A percentile compares a stretch with the other conserved stretches of the same genome.
phyloP scores from a whole-genome alignment of 495 filamentous ascomycete species.

The Daldinia concentrica region DNA sequence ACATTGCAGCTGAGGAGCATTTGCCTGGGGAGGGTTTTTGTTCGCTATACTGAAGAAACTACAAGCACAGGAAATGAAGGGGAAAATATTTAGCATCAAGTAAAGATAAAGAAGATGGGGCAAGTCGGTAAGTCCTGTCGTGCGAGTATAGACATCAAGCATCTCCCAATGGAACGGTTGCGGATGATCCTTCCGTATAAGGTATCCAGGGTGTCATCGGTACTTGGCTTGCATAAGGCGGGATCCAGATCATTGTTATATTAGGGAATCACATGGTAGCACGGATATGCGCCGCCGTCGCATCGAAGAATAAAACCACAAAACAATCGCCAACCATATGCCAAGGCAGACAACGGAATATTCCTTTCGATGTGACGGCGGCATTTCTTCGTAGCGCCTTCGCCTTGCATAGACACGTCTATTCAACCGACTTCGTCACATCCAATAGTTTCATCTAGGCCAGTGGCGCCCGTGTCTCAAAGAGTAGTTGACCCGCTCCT shows the following conservation, averaged over 20 bases:
- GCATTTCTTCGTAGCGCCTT: slow-evolving; percentile 4
- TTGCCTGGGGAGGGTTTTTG: not conserved
- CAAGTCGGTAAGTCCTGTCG: not conserved
- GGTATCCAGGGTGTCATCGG: slow-evolving; percentile 2
- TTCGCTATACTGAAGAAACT: not conserved
- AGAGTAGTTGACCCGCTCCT: not conserved
- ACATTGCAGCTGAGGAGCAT: not conserved
- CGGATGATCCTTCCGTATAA: slow-evolving; percentile 4
- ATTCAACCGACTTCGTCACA: not conserved
- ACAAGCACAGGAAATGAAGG: not conserved
- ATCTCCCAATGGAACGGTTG: not conserved
- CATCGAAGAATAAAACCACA: not conserved
- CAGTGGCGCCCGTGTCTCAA: not conserved
- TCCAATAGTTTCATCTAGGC: not conserved
- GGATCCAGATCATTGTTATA: not conserved
- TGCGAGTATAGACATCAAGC: not conserved
- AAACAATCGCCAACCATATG: not conserved
- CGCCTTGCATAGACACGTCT: slow-evolving; percentile 5
- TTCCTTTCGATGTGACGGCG: slow-evolving; percentile 5
- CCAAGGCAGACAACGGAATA: not conserved
- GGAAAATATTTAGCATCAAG: not conserved
- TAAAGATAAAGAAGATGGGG: not conserved
- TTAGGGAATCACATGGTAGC: slow-evolving; percentile 1
- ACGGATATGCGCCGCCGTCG: not conserved
- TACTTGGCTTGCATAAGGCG: slow-evolving; percentile 3